phyloP scores from a whole-genome alignment of 768 basidiomycete species.

The Serpula lacrymans region DNA sequence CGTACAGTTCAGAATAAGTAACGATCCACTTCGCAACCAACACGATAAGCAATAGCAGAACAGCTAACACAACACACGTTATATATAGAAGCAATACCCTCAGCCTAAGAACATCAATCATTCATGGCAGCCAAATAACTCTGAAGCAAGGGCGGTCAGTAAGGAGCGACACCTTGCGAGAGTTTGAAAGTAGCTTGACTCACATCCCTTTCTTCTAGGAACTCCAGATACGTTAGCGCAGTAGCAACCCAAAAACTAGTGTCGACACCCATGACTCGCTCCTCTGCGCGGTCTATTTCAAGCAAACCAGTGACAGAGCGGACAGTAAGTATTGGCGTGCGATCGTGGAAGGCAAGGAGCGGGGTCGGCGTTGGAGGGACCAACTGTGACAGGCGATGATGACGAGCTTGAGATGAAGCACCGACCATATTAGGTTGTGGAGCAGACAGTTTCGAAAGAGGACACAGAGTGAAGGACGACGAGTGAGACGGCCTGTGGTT shows the following conservation, averaged over 20 bases:
- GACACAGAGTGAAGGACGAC: constrained; percentile 56
- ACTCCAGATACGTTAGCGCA: constrained; percentile 72
- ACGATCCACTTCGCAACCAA: too few relatives aligned
- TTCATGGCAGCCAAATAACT: constrained; percentile 54
- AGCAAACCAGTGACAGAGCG: constrained; percentile 57
- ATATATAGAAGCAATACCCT: too few relatives aligned
- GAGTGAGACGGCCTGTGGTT: constrained; percentile 53
- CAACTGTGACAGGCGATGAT: constrained; percentile 15
- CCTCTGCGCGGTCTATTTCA: constrained; percentile 58
- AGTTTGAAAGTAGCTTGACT: constrained; percentile 18
- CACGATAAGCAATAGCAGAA: too few relatives aligned
- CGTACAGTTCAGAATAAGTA: too few relatives aligned
- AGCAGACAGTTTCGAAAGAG: constrained; percentile 16
- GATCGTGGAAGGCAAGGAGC: constrained; percentile 68
- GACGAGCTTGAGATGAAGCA: constrained; percentile 21
- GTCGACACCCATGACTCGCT: constrained; percentile 62
- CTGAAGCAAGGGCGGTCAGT: constrained; percentile 25
- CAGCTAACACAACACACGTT: too few relatives aligned
- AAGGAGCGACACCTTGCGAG: constrained; percentile 3
- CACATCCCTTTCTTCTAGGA: constrained; percentile 76
- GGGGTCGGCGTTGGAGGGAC: constrained; percentile 36
- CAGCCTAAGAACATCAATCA: constrained; percentile 40
- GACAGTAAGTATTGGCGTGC: constrained; percentile 62
- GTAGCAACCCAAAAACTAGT: constrained; percentile 76
- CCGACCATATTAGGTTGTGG: constrained; percentile 10